Percentiles rank a stretch among this genome's conserved stretches.
Evolutionary conservation across 176 grass and related monocot species (phyloP).

Genomic region (Cymbopogon citratus): DNA sequence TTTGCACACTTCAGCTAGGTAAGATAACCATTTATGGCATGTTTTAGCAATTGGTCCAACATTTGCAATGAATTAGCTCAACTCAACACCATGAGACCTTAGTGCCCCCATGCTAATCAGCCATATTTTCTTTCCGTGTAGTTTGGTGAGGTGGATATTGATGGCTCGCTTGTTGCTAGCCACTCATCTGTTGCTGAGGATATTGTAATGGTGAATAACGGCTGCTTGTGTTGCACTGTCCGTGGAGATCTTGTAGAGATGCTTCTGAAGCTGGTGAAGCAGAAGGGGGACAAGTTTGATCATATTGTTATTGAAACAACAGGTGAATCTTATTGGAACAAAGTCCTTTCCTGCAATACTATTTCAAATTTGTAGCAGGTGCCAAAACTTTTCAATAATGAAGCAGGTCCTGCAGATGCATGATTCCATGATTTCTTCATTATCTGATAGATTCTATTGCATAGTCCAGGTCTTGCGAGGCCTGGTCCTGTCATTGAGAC

Average conservation of each 20-base stretch:
- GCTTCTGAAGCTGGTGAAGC: constrained; percentile 58
- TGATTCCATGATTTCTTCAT: not conserved
- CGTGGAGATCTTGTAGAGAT: constrained; percentile 71
- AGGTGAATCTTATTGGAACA: constrained; percentile 22
- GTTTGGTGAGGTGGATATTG: constrained; percentile 80
- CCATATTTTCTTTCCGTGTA: not conserved
- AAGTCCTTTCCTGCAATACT: not conserved
- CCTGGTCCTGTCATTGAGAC: constrained; percentile 68
- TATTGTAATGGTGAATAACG: constrained; percentile 78
- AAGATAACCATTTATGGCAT: not conserved
- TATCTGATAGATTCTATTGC: not conserved
- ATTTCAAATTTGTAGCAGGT: not conserved
- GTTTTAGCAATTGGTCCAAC: not conserved
- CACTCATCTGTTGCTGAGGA: constrained; percentile 70
- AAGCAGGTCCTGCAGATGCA: not conserved
- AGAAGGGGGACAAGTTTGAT: constrained; percentile 62
- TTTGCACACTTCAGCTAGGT: constrained; percentile 1
- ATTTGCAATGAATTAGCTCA: not conserved
- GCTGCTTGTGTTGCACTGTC: constrained; percentile 76
- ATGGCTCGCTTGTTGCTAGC: constrained; percentile 59
- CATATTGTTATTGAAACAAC: constrained; percentile 83
- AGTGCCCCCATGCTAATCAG: not conserved
- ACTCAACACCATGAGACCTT: not conserved
- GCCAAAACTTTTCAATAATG: not conserved
- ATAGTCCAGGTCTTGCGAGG: constrained; percentile 61